Conservation (phyloP, 805 yeast genomes). For the Lipomyces sp. region DNA sequence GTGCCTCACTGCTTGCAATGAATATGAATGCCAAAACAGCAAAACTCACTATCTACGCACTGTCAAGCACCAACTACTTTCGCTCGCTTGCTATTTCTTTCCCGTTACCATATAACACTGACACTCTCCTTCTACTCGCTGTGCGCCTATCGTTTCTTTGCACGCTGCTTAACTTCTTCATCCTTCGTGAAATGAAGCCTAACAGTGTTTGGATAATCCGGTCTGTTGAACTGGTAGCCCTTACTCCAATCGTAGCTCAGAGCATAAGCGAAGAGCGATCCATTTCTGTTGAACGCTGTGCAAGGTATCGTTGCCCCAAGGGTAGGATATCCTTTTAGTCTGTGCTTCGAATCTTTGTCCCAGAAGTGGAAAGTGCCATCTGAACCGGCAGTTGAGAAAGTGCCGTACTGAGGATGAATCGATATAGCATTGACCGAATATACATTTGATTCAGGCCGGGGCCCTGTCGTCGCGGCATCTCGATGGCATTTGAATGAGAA, state of each 20-base stretch:
- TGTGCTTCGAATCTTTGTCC: conserved; percentile 90
- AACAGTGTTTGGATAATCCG: conserved; percentile 69
- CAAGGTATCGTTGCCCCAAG: conserved; percentile 64
- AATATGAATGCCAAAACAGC: neutral
- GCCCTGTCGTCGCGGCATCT: conserved; percentile 53
- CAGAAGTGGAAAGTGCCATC: conserved; percentile 93
- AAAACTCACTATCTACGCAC: too few species aligned
- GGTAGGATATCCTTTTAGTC: conserved; percentile 75
- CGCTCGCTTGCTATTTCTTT: too few species aligned
- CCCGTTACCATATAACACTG: too few species aligned
- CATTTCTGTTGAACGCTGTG: conserved; percentile 76
- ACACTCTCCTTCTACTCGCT: too few species aligned
- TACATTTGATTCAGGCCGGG: conserved; percentile 58
- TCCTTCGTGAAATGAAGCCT: conserved; percentile 83
- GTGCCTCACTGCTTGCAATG: neutral
- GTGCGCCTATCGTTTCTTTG: conserved; percentile 10
- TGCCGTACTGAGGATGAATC: conserved; percentile 87
- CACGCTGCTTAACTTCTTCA: conserved; percentile 50
- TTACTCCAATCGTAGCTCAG: conserved; percentile 94
- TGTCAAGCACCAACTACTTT: too few species aligned
- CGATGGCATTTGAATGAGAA: conserved; percentile 96
- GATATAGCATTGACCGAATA: conserved; percentile 76
- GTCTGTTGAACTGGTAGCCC: conserved; percentile 67
- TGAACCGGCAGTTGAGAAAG: conserved; percentile 89
- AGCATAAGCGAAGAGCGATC: conserved; percentile 86